Evolutionary conservation across 352 stramenopile genomes (phyloP), one percentile per base, ranked within the genome.

Genomic region (Pilasporangium apinafurcum): DNA sequence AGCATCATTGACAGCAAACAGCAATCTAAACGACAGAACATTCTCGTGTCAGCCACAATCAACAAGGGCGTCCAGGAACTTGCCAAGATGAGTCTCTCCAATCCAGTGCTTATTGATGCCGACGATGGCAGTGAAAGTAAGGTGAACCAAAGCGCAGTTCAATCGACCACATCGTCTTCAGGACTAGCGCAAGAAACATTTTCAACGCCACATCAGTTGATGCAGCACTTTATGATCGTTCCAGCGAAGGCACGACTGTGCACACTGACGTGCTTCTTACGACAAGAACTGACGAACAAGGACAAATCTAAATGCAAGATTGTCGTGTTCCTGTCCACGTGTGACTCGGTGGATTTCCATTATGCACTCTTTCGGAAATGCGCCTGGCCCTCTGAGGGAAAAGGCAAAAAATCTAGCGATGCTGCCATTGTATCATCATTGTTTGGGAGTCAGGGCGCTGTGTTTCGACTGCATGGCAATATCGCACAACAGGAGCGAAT

Each of bases 281-380:
- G 75, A 31, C 57, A 86, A 36, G 82, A 92, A 48, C 57, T 90
- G 28, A 66, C 49, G 30, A 62, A 64, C 53, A 59, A 48, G 30
- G 51, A 61, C 9, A 51, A 30, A 18, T 55, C 49, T 12, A 74
- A 69, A 18, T 86, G 65, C 49, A 93, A 92, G 56, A 81, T 97
- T 21, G 82, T 99, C 27, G 90, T 98, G 3, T 99, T 99, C 65
- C 83, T 98, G 62, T 96, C 91, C 7, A 98, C 95, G 8, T 98
- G 96, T 59, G 95, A 98, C 47, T 80, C 88, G 25, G 96, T 99
- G 21, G 95, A 99, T 55, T 99, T 98, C 68, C 89, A 98, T 50
- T 84, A 95, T 56, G 68, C 77, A 2, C 53, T 98, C 4, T 96
- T 98, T 49, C 62, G 80, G 41, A 92, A 92, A 50, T 89, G 76